Evolutionary conservation across 331 rosid species (phyloP).

Genomic region (Rhamnella rubrinervis): DNA sequence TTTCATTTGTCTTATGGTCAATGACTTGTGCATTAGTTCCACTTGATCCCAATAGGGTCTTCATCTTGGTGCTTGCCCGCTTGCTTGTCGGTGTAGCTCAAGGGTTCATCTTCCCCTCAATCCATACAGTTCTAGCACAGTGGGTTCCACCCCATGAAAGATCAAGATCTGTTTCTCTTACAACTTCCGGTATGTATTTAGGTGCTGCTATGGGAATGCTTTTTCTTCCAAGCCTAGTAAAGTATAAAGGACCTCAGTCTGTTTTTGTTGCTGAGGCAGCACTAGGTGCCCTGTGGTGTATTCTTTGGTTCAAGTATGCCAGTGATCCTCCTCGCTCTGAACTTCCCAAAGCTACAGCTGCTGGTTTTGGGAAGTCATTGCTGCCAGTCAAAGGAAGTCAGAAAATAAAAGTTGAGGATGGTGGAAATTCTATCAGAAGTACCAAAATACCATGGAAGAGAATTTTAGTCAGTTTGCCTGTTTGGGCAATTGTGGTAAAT

Average conservation of each 20-base stretch:
- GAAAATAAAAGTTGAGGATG: conserved; percentile 43
- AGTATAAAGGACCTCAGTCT: conserved; percentile 78
- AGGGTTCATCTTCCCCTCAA: conserved; percentile 93
- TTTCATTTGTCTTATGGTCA: conserved; percentile 87
- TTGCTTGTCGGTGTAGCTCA: conserved; percentile 94
- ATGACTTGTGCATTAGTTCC: conserved; percentile 80
- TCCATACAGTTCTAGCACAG: conserved; percentile 92
- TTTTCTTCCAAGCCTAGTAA: conserved; percentile 77
- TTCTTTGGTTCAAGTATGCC: conserved; percentile 80
- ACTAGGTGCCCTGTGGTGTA: conserved; percentile 76
- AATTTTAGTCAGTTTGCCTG: conserved; percentile 74
- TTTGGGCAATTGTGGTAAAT: conserved; percentile 95
- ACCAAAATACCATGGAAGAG: conserved; percentile 74
- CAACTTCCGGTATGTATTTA: conserved; percentile 94
- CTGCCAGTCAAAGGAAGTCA: conserved; percentile 57
- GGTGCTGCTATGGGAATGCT: conserved; percentile 96
- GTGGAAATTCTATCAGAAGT: conserved; percentile 25
- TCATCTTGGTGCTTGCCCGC: conserved; percentile 64
- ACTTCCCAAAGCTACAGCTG: conserved; percentile 69
- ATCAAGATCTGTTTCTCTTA: conserved; percentile 91
- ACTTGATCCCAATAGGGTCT: conserved; percentile 58
- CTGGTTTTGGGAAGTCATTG: conserved; percentile 71
- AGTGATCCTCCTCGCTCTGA: conserved; percentile 70
- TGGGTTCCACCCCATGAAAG: conserved; percentile 99
- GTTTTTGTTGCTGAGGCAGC: conserved; percentile 80